A percentile compares a stretch with the other conserved stretches of the same genome.
These are phyloP conservation scores for Aureobasidium mangrovei DNA, from an alignment of 2,329 filamentous ascomycete genomes.

Conservation along the genomic window DNA sequence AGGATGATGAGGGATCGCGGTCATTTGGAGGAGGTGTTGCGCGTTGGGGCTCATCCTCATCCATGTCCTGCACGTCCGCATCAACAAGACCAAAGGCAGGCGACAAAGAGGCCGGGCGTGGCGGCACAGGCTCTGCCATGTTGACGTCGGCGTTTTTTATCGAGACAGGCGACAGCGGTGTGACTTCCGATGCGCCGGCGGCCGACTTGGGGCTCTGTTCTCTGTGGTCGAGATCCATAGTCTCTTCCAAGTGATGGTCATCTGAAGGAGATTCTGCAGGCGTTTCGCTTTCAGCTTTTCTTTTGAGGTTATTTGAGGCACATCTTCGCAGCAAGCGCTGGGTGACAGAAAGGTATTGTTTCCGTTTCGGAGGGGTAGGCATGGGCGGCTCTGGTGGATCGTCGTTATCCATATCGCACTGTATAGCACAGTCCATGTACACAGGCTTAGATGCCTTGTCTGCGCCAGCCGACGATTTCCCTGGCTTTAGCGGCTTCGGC, in stretches of 20 bases:
- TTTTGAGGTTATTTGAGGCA: conserved; percentile 24
- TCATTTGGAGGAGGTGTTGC: background rate
- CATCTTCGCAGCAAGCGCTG: conserved; percentile 28
- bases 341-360: conserved; percentile 23
- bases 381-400: conserved; percentile 19
- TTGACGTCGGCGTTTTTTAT: conserved; percentile 9
- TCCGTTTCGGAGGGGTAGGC: conserved; percentile 18
- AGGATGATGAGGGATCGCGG: background rate
- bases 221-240: conserved; percentile 18
- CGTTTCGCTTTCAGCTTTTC: conserved; percentile 10
- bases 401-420: conserved; percentile 29
- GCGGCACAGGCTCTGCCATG: conserved; percentile 14
- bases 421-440: conserved; percentile 23
- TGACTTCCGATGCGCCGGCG: background rate
- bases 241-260: conserved; percentile 1
- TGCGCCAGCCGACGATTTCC: background rate
- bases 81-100: conserved; percentile 10
- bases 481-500: background rate
- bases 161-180: background rate
- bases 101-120: background rate
- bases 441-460: conserved; percentile 20
- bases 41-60: background rate
- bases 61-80: conserved; percentile 39
- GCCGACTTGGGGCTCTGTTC: conserved; percentile 4
- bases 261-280: background rate